Conservation (phyloP, 2,329 filamentous ascomycete species). For the Orbilia brochopaga region DNA sequence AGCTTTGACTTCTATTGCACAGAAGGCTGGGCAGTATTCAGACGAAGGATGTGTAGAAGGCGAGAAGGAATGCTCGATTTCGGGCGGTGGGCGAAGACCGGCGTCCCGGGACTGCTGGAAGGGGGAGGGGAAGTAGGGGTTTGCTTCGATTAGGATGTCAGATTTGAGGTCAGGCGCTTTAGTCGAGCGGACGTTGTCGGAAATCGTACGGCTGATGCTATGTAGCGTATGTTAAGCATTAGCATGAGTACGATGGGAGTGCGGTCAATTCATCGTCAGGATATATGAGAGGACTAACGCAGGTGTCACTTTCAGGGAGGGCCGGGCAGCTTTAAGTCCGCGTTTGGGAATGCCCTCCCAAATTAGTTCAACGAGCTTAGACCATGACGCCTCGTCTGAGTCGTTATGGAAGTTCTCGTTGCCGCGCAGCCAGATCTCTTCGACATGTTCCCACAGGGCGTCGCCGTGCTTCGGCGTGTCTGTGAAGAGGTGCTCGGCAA, state of each 20-base stretch:
- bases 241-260: not conserved
- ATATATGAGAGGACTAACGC: not conserved
- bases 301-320: not conserved
- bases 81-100: not conserved
- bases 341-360: not conserved
- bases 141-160: slow-evolving; percentile 11
- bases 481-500: not conserved
- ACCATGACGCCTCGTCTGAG: slow-evolving; percentile 5
- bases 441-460: not conserved
- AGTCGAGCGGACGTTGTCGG: not conserved
- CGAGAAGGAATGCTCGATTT: slow-evolving; percentile 10
- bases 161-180: not conserved
- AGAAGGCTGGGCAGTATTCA: slow-evolving; percentile 3
- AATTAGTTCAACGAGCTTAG: not conserved
- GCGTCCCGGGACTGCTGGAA: not conserved
- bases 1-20: slow-evolving; percentile 13
- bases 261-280: not conserved
- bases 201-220: not conserved
- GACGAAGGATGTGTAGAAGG: slow-evolving; percentile 3
- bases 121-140: slow-evolving; percentile 2
- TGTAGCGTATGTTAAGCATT: no score
- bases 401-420: slow-evolving; percentile 1
- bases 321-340: not conserved
- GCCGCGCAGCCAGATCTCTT: slow-evolving; percentile 1
- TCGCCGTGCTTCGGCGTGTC: not conserved